Evolutionary conservation across 352 stramenopile species (phyloP), one percentile per base, ranked within the genome.

Genomic region (Pelagophyceae sp.): DNA sequence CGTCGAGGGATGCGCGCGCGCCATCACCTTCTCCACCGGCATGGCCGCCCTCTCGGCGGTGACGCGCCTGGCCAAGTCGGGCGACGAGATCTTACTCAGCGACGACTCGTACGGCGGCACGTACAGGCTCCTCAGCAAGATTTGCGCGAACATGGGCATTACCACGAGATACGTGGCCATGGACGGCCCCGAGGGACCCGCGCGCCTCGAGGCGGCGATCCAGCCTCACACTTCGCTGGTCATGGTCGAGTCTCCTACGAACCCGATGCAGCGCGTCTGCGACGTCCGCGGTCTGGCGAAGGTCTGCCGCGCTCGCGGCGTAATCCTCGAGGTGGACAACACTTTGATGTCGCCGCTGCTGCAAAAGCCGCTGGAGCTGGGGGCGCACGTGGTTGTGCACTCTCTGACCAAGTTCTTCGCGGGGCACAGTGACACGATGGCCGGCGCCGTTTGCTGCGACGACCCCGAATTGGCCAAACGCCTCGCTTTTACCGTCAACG

Each of bases 21-120:
- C 87, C 27, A 94, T 96, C 76, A 90, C 90, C 27, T 96, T 96
- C 81, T 93, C 88, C 0, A 94, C 87, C 50, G 92, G 92, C 78
- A 97, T 97, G 92, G 92, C 92, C 0, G 92, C 92, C 33, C 82
- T 95, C 33, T 93, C 90, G 25, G 89, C 91, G 0, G 91, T 96
- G 35, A 92, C 89, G 61, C 89, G 89, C 29, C 84, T 96, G 19
- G 89, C 90, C 1, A 85, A 93, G 77, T 79, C 87, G 0, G 92
- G 92, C 25, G 91, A 96, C 74, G 88, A 95, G 79, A 94, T 96
- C 72, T 87, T 97, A 70, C 83, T 96, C 35, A 93, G 86, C 45
- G 91, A 96, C 76, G 91, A 96, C 80, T 94, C 89, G 50, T 97
- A 97, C 83, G 92, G 92, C 31, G 92, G 92, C 40, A 96, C 92